A percentile compares a stretch with the other conserved stretches of the same genome.
phyloP scores from a whole-genome alignment of 257 asterid genomes.

The Nicotiana noctiflora region DNA sequence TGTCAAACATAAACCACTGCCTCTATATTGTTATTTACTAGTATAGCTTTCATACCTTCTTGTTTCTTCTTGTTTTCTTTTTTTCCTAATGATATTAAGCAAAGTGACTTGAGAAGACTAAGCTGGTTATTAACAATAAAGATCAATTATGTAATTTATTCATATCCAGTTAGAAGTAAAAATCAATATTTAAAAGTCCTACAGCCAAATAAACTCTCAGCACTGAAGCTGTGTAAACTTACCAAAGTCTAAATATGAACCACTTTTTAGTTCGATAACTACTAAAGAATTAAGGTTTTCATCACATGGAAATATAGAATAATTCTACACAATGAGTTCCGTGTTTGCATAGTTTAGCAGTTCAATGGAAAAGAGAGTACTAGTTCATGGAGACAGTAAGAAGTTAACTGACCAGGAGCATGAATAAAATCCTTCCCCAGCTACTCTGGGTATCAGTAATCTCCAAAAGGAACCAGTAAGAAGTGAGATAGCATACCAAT shows the following conservation, averaged over 20 bases:
- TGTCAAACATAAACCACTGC: too few relatives aligned
- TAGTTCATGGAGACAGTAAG: background rate
- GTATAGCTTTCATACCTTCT: too few relatives aligned
- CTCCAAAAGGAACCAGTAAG: background rate
- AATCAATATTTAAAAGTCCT: background rate
- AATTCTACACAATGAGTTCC: background rate
- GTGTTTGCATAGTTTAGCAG: background rate
- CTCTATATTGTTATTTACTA: too few relatives aligned
- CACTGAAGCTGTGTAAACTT: background rate
- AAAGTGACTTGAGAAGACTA: background rate
- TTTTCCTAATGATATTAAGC: background rate
- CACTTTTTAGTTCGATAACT: background rate
- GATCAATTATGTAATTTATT: background rate
- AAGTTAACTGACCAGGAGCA: background rate
- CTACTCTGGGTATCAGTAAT: background rate
- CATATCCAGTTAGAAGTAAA: background rate
- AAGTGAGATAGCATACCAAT: constrained; percentile 37
- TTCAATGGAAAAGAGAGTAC: background rate
- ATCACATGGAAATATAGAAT: background rate
- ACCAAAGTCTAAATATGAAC: background rate
- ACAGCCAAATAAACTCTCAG: background rate
- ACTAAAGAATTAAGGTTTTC: background rate
- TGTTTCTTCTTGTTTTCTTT: too few relatives aligned
- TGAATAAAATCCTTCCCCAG: background rate
- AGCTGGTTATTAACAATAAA: background rate